These are phyloP conservation scores for Phalaenopsis aphrodite DNA, from an alignment of 106 monocot genomes.

Conservation along the genomic window DNA sequence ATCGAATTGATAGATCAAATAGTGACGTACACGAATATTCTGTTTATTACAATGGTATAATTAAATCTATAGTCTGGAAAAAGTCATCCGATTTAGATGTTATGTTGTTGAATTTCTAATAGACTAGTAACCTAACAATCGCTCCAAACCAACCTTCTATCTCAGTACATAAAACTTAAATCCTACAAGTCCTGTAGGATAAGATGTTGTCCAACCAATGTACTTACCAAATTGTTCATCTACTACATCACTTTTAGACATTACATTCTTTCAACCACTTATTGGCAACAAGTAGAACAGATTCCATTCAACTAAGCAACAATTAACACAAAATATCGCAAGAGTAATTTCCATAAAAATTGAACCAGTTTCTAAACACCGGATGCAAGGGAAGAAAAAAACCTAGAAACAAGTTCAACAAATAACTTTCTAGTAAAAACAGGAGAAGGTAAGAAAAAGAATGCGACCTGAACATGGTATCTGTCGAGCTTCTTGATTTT, in stretches of 20 bases:
- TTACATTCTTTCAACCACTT: background rate
- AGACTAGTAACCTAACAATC: background rate
- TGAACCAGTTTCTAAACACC: background rate
- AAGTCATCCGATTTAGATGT: no score
- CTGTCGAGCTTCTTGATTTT: slow-evolving; percentile 87
- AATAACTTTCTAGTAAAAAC: background rate
- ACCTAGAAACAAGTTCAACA: background rate
- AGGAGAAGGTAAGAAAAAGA: background rate
- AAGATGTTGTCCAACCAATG: background rate
- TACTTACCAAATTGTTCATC: background rate
- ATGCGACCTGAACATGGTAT: slow-evolving; percentile 53
- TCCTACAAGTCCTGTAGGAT: background rate
- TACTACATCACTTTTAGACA: background rate
- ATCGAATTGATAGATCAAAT: no score
- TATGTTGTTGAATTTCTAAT: no score
- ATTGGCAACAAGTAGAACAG: background rate
- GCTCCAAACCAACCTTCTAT: background rate
- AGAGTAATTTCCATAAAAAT: background rate
- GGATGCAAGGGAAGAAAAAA: background rate
- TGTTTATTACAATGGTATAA: no score
- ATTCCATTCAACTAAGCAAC: background rate
- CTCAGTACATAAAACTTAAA: background rate
- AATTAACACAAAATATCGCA: background rate
- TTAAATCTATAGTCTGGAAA: no score
- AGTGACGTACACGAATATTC: no score